Base-by-base conservation (phyloP, 1,139 yeast genomes). In the Zygoascus meyerae region DNA sequence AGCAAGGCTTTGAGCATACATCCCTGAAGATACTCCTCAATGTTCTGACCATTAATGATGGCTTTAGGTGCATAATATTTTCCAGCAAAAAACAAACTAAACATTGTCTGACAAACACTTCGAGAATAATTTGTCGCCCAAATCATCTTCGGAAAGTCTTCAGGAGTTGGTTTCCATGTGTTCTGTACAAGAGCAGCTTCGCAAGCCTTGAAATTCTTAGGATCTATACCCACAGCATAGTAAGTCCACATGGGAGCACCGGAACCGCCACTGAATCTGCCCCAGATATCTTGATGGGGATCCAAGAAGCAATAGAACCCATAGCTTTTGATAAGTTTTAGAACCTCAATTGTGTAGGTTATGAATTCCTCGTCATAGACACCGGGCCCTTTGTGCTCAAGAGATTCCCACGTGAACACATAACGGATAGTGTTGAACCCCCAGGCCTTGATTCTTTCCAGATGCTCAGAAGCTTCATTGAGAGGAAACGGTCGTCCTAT, bases 241-340 rank as follows among this genome's bases (percentile, higher is more conserved):
- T 87, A 67, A 0, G 97, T 89, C 97, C 97, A 90, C 65, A 86
- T 58, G 0, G 97, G 97, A 5, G 97, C 95, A 15, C 97, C 97
- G 49, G 90, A 82, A 1, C 97, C 97, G n/a, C 97, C 97, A 14
- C 81, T 72, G 61, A 73, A 86, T 45, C 97, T 70, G 5, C 95
- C 83, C 97, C 97, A 90, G 12, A 84, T 94, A 62, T 90, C 97
- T 63, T 90, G 97, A 62, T 90, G 97, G 2, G 95, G 85, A 59
- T 90, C 97, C 51, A 90, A 62, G 55, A 85, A 80, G 5, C 89
- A 90, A 59, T 85, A 86, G 15, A 90, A 66, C 0, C 95, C 96
- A 33, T 79, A 70, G 7, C 73, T 63, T 45, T 78, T 74, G 15
- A 86, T 74, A 8, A 79, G 72, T 49, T 74, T 68, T 48, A 90